Base-by-base conservation (phyloP, 163 green algal species). In the Botryococcus braunii region DNA sequence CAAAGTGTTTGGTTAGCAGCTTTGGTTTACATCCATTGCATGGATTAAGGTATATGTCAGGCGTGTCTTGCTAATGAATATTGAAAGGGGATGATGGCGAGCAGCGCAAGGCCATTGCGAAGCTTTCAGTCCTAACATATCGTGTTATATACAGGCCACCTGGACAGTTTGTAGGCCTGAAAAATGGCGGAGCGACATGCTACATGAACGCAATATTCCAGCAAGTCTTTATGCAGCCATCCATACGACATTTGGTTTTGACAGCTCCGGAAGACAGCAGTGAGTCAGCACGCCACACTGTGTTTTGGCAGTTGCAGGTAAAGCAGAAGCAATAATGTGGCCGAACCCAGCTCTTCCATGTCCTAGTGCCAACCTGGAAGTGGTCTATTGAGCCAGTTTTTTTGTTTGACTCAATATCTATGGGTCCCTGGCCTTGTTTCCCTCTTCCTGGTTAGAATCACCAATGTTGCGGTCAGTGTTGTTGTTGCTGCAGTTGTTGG, bases 201-300 rank as follows among this genome's bases (percentile, higher is more conserved):
- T 98, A 98, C 83, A 97, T 97, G 93, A 98, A 97, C 76, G 73
- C 83, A 21, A 83, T 97, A 27, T 83, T 97, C 61, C 93, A 98
- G 84, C 88, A 96, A 84, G 79, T 98, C 6, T 97, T 92, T 83
- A 96, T 96, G 91, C 85, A 95, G 80, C 87, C 89, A 2, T 72
- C 69, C 48, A 85, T 96, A 17, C 74, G 87, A 7, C 71, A 67
- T 17, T 58, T 84, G n/a, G 60, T 96, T 50, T 82, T 96, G 41
- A 68, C 65, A 13, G 75, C 78, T 2, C 57, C 59, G 11, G 64
- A 70, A n/a, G n/a, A n/a, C n/a, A n/a, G n/a, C n/a, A n/a, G n/a
- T n/a, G n/a, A n/a, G n/a, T n/a, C n/a, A n/a, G n/a, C n/a, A n/a
- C n/a, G n/a, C n/a, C n/a, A 90, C 62, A 79, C 48, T 32, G 61